Base-by-base conservation (phyloP, 1,284 basidiomycete genomes). In the Ceratobasidium sp. region DNA sequence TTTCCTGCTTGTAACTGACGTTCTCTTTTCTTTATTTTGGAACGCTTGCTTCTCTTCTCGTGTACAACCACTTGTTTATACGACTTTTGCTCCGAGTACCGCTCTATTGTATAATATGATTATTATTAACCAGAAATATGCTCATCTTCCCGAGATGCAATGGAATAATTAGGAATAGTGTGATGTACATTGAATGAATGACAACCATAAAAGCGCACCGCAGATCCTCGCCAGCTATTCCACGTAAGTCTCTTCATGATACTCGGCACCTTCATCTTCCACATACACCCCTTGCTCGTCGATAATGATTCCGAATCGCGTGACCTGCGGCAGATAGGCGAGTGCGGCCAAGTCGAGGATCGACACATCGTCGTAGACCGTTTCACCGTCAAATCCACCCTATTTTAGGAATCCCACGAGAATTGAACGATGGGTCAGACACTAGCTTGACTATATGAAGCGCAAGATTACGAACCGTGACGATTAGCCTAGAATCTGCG, bases 261-360 rank as follows among this genome's bases (percentile, higher is more conserved):
- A 57, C 55, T 69, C 67, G 6, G 35, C 55, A 12, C 52, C 67
- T 22, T 69, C 52, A 13, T 69, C 67, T 20, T 58, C 67, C 3
- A 57, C 55, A 22, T 56, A 55, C 4, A 56, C 53, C 15, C 55
- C 20, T 49, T 69, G 65, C 35, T 64, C 60, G 22, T 79, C 76
- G 62, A 82, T 76, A 65, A 86, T 83, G 71, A 89, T 84, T 35
- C 77, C 81, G 76, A 92, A 92, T 75, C 87, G 89, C 54, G 91
- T 93, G 20, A 96, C 94, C 78, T 96, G 94, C 0, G 93, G 93
- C n/a, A 96, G 80, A 79, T 96, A 97, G 38, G 93, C 93, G 2
- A 89, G 87, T 2, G 91, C 92, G 2, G 92, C 92, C 43, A 96
- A 84, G 75, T 97, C 94, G 52, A 96, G 82, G 40, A 88, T 84